phyloP scores from a whole-genome alignment of 2,329 filamentous ascomycete species.

The Dactylellina parvicollis region DNA sequence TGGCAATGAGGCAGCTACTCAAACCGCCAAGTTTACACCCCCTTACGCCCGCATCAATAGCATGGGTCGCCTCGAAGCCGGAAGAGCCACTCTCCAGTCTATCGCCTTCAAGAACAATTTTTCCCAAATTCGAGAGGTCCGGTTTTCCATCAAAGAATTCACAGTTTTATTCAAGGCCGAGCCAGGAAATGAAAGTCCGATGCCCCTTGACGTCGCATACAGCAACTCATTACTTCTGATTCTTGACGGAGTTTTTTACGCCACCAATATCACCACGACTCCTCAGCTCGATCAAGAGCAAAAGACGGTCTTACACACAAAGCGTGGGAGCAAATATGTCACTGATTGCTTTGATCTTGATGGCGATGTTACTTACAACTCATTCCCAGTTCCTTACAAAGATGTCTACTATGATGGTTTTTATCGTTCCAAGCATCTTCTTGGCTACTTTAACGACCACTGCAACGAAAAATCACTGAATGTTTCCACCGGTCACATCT shows the following conservation, averaged over 20 bases:
- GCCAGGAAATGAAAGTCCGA: neutral
- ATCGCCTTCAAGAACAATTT: neutral
- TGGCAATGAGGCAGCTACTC: neutral
- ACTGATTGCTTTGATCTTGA: constrained; percentile 41
- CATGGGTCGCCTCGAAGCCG: constrained; percentile 35
- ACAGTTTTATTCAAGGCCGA: constrained; percentile 18
- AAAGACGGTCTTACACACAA: neutral
- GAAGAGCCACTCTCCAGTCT: constrained; percentile 21
- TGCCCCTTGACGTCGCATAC: constrained; percentile 23
- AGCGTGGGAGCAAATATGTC: constrained; percentile 9
- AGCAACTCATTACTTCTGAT: constrained; percentile 19
- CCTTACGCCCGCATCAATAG: constrained; percentile 34
- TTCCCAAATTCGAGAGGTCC: neutral
- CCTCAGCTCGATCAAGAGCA: neutral
- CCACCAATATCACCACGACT: constrained; percentile 2
- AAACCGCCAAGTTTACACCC: constrained; percentile 20
- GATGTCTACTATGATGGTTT: constrained; percentile 40
- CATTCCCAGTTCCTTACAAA: constrained; percentile 34
- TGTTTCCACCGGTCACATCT: constrained; percentile 31
- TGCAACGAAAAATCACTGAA: constrained; percentile 13
- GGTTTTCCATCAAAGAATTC: constrained; percentile 15
- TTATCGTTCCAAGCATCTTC: constrained; percentile 31
- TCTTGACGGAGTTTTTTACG: constrained; percentile 22
- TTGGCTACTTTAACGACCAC: neutral
- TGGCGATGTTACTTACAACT: constrained; percentile 26